Evolutionary conservation across 2,329 filamentous ascomycete genomes (phyloP).

Genomic region (Fusarium coffeatum): DNA sequence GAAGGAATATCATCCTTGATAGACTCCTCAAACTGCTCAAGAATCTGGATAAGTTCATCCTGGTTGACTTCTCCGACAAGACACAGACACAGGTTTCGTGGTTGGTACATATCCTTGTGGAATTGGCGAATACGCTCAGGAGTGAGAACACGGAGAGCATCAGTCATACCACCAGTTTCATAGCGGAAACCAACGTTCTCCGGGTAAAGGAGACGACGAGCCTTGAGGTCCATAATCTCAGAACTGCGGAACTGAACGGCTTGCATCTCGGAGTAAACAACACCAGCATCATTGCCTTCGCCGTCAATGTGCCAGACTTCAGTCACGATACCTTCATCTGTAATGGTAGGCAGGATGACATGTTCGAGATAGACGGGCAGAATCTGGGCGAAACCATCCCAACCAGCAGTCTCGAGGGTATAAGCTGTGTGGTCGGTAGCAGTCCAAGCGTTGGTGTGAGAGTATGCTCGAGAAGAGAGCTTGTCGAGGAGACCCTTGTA

Average conservation of each 20-base stretch:
- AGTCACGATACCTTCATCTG: constrained; percentile 91
- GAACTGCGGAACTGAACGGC: constrained; percentile 85
- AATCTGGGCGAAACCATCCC: constrained; percentile 96
- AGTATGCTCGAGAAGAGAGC: constrained; percentile 92
- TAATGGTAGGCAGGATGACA: constrained; percentile 88
- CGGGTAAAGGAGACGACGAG: constrained; percentile 85
- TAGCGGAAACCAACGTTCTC: constrained; percentile 93
- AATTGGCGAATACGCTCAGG: constrained; percentile 93
- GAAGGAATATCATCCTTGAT: constrained; percentile 85
- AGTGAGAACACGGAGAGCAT: constrained; percentile 85
- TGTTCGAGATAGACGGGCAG: constrained; percentile 96
- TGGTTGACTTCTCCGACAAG: constrained; percentile 94
- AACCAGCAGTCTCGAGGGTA: constrained; percentile 92
- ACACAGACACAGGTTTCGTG: constrained; percentile 90
- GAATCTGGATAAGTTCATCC: constrained; percentile 78
- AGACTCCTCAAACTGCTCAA: constrained; percentile 89
- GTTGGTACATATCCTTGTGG: constrained; percentile 97
- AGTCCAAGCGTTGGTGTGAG: constrained; percentile 96
- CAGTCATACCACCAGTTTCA: constrained; percentile 98
- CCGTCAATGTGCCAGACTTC: constrained; percentile 97
- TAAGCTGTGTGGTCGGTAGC: constrained; percentile 97
- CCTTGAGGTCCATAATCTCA: constrained; percentile 88
- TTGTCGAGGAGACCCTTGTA: constrained; percentile 97
- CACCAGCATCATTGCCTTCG: constrained; percentile 92
- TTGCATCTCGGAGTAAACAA: constrained; percentile 99